These are phyloP conservation scores for Zygosaccharomyces kombuchaensis DNA, from an alignment of 805 yeast genomes.

Conservation along the genomic window DNA sequence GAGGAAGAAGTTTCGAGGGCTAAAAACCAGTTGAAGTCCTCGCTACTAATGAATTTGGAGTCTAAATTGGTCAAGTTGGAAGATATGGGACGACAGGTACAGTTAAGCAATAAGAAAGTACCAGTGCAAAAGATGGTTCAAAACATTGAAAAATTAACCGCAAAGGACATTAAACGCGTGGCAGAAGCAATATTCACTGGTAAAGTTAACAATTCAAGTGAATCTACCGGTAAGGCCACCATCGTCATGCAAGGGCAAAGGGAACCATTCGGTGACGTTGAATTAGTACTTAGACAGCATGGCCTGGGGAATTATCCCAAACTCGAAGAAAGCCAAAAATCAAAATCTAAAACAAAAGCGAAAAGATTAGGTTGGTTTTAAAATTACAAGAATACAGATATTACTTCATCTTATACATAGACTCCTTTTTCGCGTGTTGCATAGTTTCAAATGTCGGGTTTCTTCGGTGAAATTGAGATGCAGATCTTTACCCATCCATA, in stretches of 20 bases:
- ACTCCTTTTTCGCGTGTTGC: conserved; percentile 1
- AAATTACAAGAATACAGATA: conserved; percentile 2
- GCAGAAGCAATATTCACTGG: conserved; percentile 76
- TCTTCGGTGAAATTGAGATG: not conserved
- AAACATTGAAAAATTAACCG: conserved; percentile 64
- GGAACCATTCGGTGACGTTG: conserved; percentile 80
- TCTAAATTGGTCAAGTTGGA: conserved; percentile 90
- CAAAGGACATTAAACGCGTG: conserved; percentile 63
- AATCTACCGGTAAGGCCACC: conserved; percentile 68
- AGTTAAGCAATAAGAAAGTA: conserved; percentile 70
- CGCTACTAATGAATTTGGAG: conserved; percentile 88
- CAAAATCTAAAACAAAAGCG: not conserved
- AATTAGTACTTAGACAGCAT: conserved; percentile 54
- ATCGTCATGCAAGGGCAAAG: conserved; percentile 86
- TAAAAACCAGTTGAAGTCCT: conserved; percentile 83
- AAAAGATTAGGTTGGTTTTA: conserved; percentile 28
- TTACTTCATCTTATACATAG: conserved; percentile 2
- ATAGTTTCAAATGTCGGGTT: not conserved
- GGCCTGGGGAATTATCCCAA: conserved; percentile 56
- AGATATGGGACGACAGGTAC: conserved; percentile 93
- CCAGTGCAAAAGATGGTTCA: conserved; percentile 77
- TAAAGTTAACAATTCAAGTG: conserved; percentile 42
- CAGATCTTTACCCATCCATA: not conserved
- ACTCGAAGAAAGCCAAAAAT: conserved; percentile 10
- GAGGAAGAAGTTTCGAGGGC: conserved; percentile 79